phyloP scores from a whole-genome alignment of 78 protist genomes.

The Dictyostelium brefeldianum region DNA sequence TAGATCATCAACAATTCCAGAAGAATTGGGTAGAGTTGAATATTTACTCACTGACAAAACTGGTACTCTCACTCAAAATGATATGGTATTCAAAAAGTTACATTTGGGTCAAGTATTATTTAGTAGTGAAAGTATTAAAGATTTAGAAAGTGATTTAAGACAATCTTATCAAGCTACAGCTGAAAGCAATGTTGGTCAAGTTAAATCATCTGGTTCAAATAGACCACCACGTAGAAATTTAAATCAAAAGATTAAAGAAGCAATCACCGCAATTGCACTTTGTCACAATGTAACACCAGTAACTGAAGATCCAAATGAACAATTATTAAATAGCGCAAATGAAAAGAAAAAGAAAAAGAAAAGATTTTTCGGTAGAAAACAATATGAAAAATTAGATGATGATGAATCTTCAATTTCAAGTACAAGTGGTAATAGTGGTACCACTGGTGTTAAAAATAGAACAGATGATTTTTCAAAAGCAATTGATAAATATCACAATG shows the following conservation, averaged over 20 bases:
- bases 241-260: conserved; percentile 51
- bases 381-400: conserved; percentile 33
- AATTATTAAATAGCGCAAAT: neutral
- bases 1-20: conserved; percentile 96
- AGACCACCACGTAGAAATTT: conserved; percentile 24
- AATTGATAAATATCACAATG: neutral
- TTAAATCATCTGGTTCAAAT: neutral
- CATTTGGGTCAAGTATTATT: conserved; percentile 90
- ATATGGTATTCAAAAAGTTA: conserved; percentile 93
- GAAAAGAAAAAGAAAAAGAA: conserved; percentile 29
- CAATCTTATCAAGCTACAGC: neutral
- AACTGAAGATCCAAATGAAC: conserved; percentile 8
- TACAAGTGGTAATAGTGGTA: too few relatives aligned
- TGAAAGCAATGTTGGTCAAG: neutral
- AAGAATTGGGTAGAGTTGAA: conserved; percentile 97
- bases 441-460: conserved; percentile 31
- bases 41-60: conserved; percentile 99
- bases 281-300: conserved; percentile 99
- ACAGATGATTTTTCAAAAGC: conserved; percentile 5
- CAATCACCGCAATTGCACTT: conserved; percentile 93
- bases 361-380: neutral
- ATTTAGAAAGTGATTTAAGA: conserved; percentile 62
- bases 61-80: conserved; percentile 98
- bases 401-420: neutral
- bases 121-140: conserved; percentile 77